Evolutionary conservation across 495 filamentous ascomycete genomes (phyloP).

Genomic region (Hyaloscypha bicolor): DNA sequence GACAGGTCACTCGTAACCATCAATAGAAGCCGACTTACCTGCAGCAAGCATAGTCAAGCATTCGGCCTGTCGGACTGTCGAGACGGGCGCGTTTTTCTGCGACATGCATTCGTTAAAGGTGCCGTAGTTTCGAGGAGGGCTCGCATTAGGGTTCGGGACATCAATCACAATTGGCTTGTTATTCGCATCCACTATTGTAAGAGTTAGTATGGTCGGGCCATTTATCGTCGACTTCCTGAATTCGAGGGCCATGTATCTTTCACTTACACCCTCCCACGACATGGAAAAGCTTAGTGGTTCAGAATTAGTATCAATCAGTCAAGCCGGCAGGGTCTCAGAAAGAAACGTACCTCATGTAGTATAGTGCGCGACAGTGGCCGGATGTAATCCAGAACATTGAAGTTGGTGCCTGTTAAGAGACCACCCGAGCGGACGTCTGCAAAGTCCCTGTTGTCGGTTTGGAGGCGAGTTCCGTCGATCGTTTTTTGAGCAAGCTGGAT

Average conservation of each 20-base stretch:
- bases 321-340: conserved; percentile 6
- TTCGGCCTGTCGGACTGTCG: conserved; percentile 13
- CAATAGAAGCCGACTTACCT: conserved; percentile 10
- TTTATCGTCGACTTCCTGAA: conserved; percentile 8
- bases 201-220: conserved; percentile 7
- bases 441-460: conserved; percentile 9
- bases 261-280: conserved; percentile 14
- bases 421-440: background rate
- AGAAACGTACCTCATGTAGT: conserved; percentile 10
- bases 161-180: conserved; percentile 1
- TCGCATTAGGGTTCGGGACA: conserved; percentile 8
- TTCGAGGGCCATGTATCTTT: conserved; percentile 5
- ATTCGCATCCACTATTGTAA: conserved; percentile 11
- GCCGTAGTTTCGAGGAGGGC: conserved; percentile 10
- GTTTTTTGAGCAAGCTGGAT: conserved; percentile 6
- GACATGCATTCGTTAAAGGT: conserved; percentile 13
- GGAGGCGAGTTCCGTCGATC: background rate
- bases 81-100: conserved; percentile 10
- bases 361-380: conserved; percentile 14
- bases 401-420: conserved; percentile 6
- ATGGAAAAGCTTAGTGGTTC: conserved; percentile 13
- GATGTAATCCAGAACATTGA: conserved; percentile 8
- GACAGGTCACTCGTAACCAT: conserved; percentile 10
- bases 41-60: conserved; percentile 13
- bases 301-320: conserved; percentile 7